Base-by-base conservation (phyloP, 768 basidiomycete species). In the Fibroporia radiculosa region DNA sequence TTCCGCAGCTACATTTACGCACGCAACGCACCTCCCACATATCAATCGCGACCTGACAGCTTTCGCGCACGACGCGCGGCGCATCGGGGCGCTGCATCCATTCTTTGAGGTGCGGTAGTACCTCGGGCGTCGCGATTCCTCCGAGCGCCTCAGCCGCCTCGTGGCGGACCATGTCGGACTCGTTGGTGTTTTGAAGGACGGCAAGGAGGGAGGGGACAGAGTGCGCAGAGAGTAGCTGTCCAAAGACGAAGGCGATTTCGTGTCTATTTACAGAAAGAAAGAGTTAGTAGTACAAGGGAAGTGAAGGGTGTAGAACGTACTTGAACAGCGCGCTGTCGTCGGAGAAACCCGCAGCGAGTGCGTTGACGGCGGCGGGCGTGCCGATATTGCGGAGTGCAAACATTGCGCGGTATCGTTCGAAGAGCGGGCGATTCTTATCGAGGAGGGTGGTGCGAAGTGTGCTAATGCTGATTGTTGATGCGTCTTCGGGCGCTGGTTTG, bases 61-160 rank as follows among this genome's bases (percentile, higher is more conserved):
- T 96, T 66, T 99, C 93, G 44, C 84, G 77, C 2, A 99, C 96
- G 18, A 98, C 93, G 12, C 75, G 69, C 0, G 93, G 93, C 6
- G 88, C 80, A 55, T 92, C 88, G 48, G 76, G 72, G 51, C 82
- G 73, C 19, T 63, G 65, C 71, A 85, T 80, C 82, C 91, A 96
- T 61, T 93, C 86, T 52, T 80, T 78, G 28, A 99, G 67, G 51
- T 92, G 75, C 1, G 86, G 83, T 26, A 97, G 71, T 3, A 96
- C 93, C 43, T 95, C 92, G 0, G 90, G 88, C 2, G 85, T 91
- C 22, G 84, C 93, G 45, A 99, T 98, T 4, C 95, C 91, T n/a
- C 96, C 96, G 0, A 99, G 75, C 6, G 96, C 96, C 64, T 99
- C 96, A 3, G 96, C 96, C 20, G 95, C 96, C 64, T 99, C 96